Percentiles rank a stretch among this genome's conserved stretches.
Evolutionary conservation across 2,329 filamentous ascomycete genomes (phyloP).

Genomic region (Cladosporium sp.): DNA sequence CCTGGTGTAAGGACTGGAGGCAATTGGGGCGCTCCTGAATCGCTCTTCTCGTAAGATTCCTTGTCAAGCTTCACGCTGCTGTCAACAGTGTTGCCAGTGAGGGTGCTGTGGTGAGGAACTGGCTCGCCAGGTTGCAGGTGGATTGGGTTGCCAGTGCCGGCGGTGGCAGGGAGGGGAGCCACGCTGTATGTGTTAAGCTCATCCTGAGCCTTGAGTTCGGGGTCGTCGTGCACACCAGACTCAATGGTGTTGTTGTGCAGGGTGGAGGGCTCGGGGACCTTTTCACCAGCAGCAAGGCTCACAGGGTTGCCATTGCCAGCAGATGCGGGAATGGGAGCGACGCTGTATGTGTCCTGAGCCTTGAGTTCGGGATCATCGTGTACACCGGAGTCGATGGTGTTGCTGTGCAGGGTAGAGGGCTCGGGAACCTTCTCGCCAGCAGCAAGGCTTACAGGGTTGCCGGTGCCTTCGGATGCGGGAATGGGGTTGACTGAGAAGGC

Average conservation of each 20-base stretch:
- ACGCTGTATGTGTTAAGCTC: slow-evolving; percentile 49
- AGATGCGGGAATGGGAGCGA: slow-evolving; percentile 61
- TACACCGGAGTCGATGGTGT: slow-evolving; percentile 67
- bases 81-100: slow-evolving; percentile 71
- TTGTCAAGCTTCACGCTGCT: slow-evolving; percentile 69
- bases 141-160: slow-evolving; percentile 73
- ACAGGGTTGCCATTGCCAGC: slow-evolving; percentile 71
- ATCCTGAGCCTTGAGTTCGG: slow-evolving; percentile 51
- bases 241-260: slow-evolving; percentile 71
- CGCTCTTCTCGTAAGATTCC: slow-evolving; percentile 82
- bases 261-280: slow-evolving; percentile 67
- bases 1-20: slow-evolving; percentile 51
- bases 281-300: slow-evolving; percentile 75
- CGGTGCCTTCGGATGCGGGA: slow-evolving; percentile 58
- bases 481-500: slow-evolving; percentile 61
- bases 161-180: slow-evolving; percentile 60
- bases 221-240: slow-evolving; percentile 65
- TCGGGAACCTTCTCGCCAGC: slow-evolving; percentile 83
- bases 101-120: slow-evolving; percentile 66
- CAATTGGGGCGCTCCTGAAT: slow-evolving; percentile 53
- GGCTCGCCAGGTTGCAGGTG: slow-evolving; percentile 76
- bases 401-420: slow-evolving; percentile 61
- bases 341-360: slow-evolving; percentile 46
- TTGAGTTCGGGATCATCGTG: slow-evolving; percentile 67
- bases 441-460: slow-evolving; percentile 78